Evolutionary conservation across 257 asterid species (phyloP).

Genomic region (Osmanthus fragrans): DNA sequence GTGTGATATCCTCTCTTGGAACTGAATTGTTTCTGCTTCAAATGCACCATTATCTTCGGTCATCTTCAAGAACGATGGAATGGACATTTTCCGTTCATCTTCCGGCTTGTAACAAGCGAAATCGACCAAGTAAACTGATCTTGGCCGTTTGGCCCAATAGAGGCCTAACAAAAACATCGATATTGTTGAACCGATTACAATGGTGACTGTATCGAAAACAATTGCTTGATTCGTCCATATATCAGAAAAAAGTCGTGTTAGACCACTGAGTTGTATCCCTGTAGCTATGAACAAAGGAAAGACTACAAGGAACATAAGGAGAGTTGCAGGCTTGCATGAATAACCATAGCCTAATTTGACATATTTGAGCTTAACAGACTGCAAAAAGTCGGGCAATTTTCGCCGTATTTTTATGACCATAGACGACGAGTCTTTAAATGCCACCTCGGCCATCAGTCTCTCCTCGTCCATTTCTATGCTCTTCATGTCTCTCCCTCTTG

Average conservation of each 20-base stretch:
- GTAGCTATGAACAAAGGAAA: constrained; percentile 29
- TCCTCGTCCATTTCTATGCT: constrained; percentile 50
- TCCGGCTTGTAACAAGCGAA: constrained; percentile 59
- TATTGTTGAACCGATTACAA: constrained; percentile 5
- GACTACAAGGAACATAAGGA: constrained; percentile 5
- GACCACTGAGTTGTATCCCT: constrained; percentile 18
- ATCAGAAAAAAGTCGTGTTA: constrained; percentile 14
- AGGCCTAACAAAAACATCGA: constrained; percentile 26
- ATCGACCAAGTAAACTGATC: constrained; percentile 44
- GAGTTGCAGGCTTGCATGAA: constrained; percentile 36
- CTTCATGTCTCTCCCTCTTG: background rate
- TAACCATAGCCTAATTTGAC: constrained; percentile 46
- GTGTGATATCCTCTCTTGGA: constrained; percentile 29
- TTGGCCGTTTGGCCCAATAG: constrained; percentile 34
- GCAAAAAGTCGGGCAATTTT: constrained; percentile 40
- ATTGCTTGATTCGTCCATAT: constrained; percentile 18
- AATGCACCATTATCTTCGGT: constrained; percentile 35
- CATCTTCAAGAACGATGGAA: constrained; percentile 37
- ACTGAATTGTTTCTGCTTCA: constrained; percentile 22
- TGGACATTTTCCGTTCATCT: constrained; percentile 41
- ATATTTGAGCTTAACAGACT: constrained; percentile 51
- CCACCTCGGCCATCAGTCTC: constrained; percentile 51
- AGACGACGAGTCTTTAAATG: constrained; percentile 48
- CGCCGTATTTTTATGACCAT: constrained; percentile 46
- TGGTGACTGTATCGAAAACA: constrained; percentile 10